Percentiles rank a stretch among this genome's conserved stretches.
Conservation (phyloP, 306 rosid genomes). For the Geum urbanum region DNA sequence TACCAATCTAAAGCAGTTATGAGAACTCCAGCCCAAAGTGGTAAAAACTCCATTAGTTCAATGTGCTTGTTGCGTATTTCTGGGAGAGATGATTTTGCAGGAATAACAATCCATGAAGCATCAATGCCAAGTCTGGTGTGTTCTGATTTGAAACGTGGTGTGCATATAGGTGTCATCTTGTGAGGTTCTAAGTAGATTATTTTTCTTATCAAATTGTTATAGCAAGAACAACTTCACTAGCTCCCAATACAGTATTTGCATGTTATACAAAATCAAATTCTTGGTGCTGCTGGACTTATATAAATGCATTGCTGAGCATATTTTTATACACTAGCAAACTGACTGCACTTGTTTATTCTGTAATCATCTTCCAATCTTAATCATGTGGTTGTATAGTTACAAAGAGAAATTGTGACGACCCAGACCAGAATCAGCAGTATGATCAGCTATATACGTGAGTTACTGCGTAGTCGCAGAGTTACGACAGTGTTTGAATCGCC, state of each 20-base stretch:
- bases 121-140: neutral
- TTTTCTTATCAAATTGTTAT: neutral
- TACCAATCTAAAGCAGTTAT: slow-evolving; percentile 92
- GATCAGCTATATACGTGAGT: no score
- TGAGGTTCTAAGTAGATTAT: neutral
- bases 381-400: slow-evolving; percentile 42
- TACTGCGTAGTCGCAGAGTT: no score
- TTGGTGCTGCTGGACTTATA: slow-evolving; percentile 11
- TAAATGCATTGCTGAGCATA: slow-evolving; percentile 40
- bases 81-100: no score
- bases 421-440: no score
- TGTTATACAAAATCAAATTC: neutral
- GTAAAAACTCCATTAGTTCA: slow-evolving; percentile 68
- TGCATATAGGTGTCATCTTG: neutral
- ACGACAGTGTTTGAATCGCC: no score
- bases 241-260: neutral
- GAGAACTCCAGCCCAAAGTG: slow-evolving; percentile 91
- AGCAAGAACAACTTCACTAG: neutral
- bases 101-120: neutral
- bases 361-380: slow-evolving; percentile 59
- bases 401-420: no score
- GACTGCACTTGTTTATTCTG: slow-evolving; percentile 50
- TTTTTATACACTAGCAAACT: slow-evolving; percentile 47
- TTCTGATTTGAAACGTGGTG: neutral
- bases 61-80: neutral